Evolutionary conservation across 345 rosid genomes (phyloP).

Genomic region (Hibiscus mutabilis): DNA sequence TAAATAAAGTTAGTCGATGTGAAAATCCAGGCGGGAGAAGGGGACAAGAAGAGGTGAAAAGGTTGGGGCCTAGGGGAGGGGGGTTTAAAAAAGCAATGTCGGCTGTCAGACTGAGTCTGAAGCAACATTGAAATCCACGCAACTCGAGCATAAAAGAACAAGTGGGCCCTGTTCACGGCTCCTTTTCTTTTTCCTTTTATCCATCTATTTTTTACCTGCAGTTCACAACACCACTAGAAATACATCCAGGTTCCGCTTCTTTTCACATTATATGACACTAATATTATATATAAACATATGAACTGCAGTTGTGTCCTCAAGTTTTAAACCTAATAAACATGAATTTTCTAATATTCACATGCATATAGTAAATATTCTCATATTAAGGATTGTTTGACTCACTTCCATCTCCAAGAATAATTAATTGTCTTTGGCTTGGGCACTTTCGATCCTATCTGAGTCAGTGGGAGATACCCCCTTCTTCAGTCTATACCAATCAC

Average conservation of each 20-base stretch:
- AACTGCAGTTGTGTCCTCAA: background rate
- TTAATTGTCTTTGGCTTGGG: too few relatives aligned
- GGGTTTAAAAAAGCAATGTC: constrained; percentile 21
- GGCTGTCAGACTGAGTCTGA: constrained; percentile 27
- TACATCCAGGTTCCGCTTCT: constrained; percentile 3
- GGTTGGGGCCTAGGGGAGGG: background rate
- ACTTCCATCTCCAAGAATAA: background rate
- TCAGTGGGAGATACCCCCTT: too few relatives aligned
- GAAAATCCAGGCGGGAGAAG: background rate
- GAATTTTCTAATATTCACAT: background rate
- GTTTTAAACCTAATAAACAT: background rate
- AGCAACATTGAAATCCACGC: constrained; percentile 49
- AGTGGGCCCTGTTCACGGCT: constrained; percentile 10
- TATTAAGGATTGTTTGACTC: background rate
- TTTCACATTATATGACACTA: background rate
- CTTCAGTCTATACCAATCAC: background rate
- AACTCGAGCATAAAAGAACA: background rate
- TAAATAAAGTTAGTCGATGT: too few relatives aligned
- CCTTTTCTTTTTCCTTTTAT: background rate
- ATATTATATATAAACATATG: background rate
- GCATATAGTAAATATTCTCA: background rate
- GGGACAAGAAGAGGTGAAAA: background rate
- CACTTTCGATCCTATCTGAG: too few relatives aligned
- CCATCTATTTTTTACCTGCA: background rate
- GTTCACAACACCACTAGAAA: background rate